Base-by-base conservation (phyloP, 2,329 filamentous ascomycete species). In the Nothopassalora personata region DNA sequence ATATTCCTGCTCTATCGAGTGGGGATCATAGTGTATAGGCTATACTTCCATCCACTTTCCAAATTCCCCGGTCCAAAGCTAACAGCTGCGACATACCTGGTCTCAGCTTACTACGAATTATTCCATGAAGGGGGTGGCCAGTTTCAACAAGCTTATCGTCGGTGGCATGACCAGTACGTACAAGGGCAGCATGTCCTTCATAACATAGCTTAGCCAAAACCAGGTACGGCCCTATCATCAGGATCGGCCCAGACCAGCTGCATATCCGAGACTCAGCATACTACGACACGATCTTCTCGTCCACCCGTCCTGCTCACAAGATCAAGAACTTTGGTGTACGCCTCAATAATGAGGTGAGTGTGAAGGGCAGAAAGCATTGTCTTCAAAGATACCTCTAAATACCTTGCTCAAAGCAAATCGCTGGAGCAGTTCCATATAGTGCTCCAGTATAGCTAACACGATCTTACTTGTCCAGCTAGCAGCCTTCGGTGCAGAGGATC, bases 171-270 rank as follows among this genome's bases (percentile, higher is more conserved):
- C 8, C 18, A 46, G 11, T 57, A 57, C 13, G 53, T 27, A 2
- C 5, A 23, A 28, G 7, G 15, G 30, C 50, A 19, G 13, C 10
- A 11, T 28, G 9, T n/a, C 48, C 28, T 9, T 50, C 8, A 13
- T 10, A 23, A 10, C 19, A 46, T n/a, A 50, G 45, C n/a, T 47
- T 23, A n/a, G 9, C 27, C 50, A 36, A 6, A n/a, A 8, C 10
- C 10, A 53, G 50, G 34, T 19, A 36, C 18, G 50, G 73, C 11
- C 72, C 72, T 0, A 72, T 75, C 23, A 67, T 75, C 3, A 70
- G 74, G 9, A 70, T 75, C 59, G 71, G 64, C 36, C 72, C 74
- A 1, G 60, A 66, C 18, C 72, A 76, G 58, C 39, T 76, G 0
- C 74, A 76, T 58, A 68, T 75, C 39, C 62, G 52, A 5, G 74